phyloP scores from a whole-genome alignment of 2,329 filamentous ascomycete species.

The Pseudogymnoascus sp. region DNA sequence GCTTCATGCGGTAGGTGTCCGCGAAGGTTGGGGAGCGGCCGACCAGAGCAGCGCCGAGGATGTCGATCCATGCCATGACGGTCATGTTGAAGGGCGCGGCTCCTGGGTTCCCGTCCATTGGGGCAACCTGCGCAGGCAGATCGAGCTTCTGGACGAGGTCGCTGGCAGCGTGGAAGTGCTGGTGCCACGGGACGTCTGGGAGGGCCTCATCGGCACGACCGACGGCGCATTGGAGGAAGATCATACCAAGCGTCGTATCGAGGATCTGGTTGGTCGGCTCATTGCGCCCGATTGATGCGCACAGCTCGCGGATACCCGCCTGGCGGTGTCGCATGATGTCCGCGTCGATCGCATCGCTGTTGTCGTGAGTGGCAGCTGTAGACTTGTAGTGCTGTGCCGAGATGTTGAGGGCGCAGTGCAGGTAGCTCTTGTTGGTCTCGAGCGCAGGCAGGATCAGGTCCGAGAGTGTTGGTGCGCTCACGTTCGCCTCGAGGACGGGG shows the following conservation, averaged over 20 bases:
- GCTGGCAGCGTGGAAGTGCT: slow-evolving; percentile 88
- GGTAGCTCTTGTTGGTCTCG: slow-evolving; percentile 83
- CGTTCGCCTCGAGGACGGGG: slow-evolving; percentile 83
- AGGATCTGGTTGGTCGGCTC: slow-evolving; percentile 80
- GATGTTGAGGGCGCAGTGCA: slow-evolving; percentile 92
- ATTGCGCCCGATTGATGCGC: slow-evolving; percentile 70
- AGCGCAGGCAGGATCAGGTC: slow-evolving; percentile 82
- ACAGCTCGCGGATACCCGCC: slow-evolving; percentile 77
- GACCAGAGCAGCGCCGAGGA: slow-evolving; percentile 87
- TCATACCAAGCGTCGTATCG: slow-evolving; percentile 87
- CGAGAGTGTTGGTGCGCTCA: slow-evolving; percentile 71
- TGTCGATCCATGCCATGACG: slow-evolving; percentile 90
- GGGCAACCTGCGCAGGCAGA: slow-evolving; percentile 46
- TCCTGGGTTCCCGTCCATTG: neutral
- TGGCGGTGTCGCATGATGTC: slow-evolving; percentile 91
- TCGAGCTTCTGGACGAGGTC: slow-evolving; percentile 80
- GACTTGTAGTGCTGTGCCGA: slow-evolving; percentile 82
- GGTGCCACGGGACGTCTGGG: slow-evolving; percentile 90
- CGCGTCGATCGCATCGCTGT: slow-evolving; percentile 68
- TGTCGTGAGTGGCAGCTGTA: slow-evolving; percentile 52
- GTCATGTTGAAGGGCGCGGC: slow-evolving; percentile 90
- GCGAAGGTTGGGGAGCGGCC: slow-evolving; percentile 81
- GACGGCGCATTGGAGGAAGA: slow-evolving; percentile 91
- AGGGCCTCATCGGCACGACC: slow-evolving; percentile 77
- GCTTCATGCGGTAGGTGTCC: slow-evolving; percentile 92